Evolutionary conservation across 352 stramenopile genomes (phyloP).

Genomic region (Pythium myriotylum): DNA sequence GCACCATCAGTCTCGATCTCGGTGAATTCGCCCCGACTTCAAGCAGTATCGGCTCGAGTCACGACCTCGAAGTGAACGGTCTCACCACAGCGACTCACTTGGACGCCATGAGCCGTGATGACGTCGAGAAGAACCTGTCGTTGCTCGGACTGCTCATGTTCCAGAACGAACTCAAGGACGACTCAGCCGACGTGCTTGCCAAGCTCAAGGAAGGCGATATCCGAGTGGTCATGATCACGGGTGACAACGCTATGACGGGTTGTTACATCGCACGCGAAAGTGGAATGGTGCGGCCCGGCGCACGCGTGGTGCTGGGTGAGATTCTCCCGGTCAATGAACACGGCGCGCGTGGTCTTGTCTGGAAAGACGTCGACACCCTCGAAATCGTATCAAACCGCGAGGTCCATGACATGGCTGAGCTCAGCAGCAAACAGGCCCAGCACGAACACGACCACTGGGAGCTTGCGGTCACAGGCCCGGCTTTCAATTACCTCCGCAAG

Average conservation of each 20-base stretch:
- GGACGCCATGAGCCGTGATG: slow-evolving; percentile 44
- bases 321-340: slow-evolving; percentile 45
- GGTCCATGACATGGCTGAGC: slow-evolving; percentile 44
- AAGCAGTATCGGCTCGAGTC: not conserved
- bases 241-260: slow-evolving; percentile 82
- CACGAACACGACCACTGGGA: slow-evolving; percentile 32
- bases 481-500: slow-evolving; percentile 71
- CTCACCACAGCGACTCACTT: slow-evolving; percentile 1
- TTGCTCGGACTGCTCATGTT: slow-evolving; percentile 90
- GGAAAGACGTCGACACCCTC: slow-evolving; percentile 70
- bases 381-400: slow-evolving; percentile 51
- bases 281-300: slow-evolving; percentile 58
- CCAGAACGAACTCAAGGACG: slow-evolving; percentile 87
- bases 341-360: slow-evolving; percentile 41
- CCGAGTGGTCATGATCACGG: slow-evolving; percentile 85
- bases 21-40: slow-evolving; percentile 3
- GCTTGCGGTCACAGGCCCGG: slow-evolving; percentile 66
- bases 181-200: slow-evolving; percentile 77
- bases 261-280: slow-evolving; percentile 76
- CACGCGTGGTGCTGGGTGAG: slow-evolving; percentile 63
- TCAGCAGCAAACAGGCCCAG: slow-evolving; percentile 30
- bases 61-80: not conserved
- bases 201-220: slow-evolving; percentile 79
- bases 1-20: slow-evolving; percentile 11
- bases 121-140: slow-evolving; percentile 70